Evolutionary conservation across 225 moss, liverwort and hornwort genomes (phyloP).

Genomic region (Lunularia cruciata): DNA sequence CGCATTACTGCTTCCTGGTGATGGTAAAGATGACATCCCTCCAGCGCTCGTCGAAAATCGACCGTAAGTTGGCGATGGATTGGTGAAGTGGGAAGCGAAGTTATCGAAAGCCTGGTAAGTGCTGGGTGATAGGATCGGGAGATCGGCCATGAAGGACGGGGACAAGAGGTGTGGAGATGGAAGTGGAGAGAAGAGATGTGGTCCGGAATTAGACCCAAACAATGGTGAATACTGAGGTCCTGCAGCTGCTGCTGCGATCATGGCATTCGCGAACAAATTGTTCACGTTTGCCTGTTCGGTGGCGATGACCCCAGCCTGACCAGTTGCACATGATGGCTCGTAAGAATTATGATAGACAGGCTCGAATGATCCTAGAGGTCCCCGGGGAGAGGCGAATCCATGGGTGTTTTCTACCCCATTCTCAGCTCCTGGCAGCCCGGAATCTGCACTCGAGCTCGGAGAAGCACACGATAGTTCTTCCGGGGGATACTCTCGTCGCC

Average conservation of each 20-base stretch:
- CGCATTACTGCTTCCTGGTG: slow-evolving; percentile 38
- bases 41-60: slow-evolving; percentile 16
- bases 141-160: slow-evolving; percentile 39
- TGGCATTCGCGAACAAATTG: slow-evolving; percentile 28
- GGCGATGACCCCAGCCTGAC: neutral
- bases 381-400: slow-evolving; percentile 41
- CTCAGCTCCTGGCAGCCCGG: slow-evolving; percentile 15
- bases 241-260: slow-evolving; percentile 26
- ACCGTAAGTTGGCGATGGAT: slow-evolving; percentile 29
- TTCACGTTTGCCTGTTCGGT: slow-evolving; percentile 20
- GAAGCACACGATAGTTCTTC: slow-evolving; percentile 27
- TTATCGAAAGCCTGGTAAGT: slow-evolving; percentile 31
- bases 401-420: slow-evolving; percentile 6
- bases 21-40: slow-evolving; percentile 17
- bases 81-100: slow-evolving; percentile 8
- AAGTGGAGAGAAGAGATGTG: slow-evolving; percentile 41
- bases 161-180: slow-evolving; percentile 44
- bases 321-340: slow-evolving; percentile 9
- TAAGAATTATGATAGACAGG: slow-evolving; percentile 3
- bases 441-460: slow-evolving; percentile 39
- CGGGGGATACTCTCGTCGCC: neutral
- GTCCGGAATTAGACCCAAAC: slow-evolving; percentile 26
- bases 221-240: slow-evolving; percentile 44
- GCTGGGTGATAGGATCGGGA: slow-evolving; percentile 37
- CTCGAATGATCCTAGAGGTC: slow-evolving; percentile 32